Percentiles rank a stretch among this genome's conserved stretches.
Conservation (phyloP, 352 stramenopile genomes). For the Blastocystis sp. region DNA sequence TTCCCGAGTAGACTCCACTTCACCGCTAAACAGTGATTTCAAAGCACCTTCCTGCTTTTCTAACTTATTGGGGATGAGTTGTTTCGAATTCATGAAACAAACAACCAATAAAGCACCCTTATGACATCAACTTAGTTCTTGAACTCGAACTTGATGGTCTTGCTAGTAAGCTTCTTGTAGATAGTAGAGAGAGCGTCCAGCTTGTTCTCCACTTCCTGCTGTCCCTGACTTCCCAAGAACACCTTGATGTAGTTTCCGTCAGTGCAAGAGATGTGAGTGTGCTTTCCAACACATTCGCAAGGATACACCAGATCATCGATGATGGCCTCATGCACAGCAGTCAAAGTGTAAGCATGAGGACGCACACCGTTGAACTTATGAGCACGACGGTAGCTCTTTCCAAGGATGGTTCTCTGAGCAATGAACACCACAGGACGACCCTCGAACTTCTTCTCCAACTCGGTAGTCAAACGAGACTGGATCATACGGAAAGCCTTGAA, state of each 20-base stretch:
- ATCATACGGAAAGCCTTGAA: constrained; percentile 97
- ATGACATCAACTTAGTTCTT: constrained; percentile 45
- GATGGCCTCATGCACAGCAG: constrained; percentile 93
- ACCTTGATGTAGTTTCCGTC: constrained; percentile 95
- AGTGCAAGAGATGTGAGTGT: constrained; percentile 89
- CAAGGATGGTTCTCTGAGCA: constrained; percentile 94
- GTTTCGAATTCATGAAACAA: constrained; percentile 9
- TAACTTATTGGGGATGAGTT: not conserved
- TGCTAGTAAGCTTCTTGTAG: constrained; percentile 99
- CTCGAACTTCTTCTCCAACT: constrained; percentile 99
- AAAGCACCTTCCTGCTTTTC: not conserved
- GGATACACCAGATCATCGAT: constrained; percentile 96
- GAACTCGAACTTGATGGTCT: constrained; percentile 97
- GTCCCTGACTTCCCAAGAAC: constrained; percentile 93
- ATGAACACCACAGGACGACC: constrained; percentile 96
- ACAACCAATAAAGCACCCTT: not conserved
- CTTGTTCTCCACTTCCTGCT: constrained; percentile 97
- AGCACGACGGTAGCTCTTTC: constrained; percentile 87
- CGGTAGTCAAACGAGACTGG: constrained; percentile 88
- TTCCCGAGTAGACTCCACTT: not conserved
- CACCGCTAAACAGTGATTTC: constrained; percentile 2
- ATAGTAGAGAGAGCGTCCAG: constrained; percentile 95
- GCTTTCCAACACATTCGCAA: constrained; percentile 98
- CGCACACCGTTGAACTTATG: constrained; percentile 86
- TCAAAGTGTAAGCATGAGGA: constrained; percentile 91